Percentiles rank a stretch among this genome's conserved stretches.
These are phyloP conservation scores for Phialophora tarda DNA, from an alignment of 2,329 filamentous ascomycete species.

Conservation along the genomic window DNA sequence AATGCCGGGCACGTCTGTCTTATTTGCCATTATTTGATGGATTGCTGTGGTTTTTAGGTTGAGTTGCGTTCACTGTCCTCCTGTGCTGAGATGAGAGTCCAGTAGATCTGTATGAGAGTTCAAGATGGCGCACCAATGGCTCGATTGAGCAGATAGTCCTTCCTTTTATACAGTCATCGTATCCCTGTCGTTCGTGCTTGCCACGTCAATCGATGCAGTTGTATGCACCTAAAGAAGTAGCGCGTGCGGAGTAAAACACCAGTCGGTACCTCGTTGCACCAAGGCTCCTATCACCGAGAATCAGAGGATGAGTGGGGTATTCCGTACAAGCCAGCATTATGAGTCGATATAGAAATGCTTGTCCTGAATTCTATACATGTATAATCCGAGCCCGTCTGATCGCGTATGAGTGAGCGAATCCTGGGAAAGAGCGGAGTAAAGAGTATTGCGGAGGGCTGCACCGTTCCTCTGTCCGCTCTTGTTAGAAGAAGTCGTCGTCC, in stretches of 20 bases:
- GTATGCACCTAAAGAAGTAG: conserved; percentile 6
- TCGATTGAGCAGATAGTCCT: not conserved
- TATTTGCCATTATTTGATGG: conserved; percentile 13
- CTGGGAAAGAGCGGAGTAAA: not conserved
- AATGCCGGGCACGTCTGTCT: conserved; percentile 27
- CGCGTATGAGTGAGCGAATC: not conserved
- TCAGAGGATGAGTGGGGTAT: not conserved
- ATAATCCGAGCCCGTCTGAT: not conserved
- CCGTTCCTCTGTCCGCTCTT: not conserved
- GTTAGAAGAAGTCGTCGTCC: conserved; percentile 31
- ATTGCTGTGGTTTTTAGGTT: not conserved
- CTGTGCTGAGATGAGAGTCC: not conserved
- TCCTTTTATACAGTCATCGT: not conserved
- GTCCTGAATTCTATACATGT: not conserved
- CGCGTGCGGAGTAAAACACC: conserved; percentile 13
- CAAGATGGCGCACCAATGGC: not conserved
- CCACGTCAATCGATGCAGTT: not conserved
- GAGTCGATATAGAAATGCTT: not conserved
- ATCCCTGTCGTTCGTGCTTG: not conserved
- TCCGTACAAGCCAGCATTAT: not conserved
- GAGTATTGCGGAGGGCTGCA: not conserved
- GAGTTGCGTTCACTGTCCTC: not conserved
- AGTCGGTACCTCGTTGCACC: not conserved
- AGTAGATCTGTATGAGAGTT: not conserved
- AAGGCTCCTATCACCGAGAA: not conserved